Evolutionary conservation across 176 grass and related monocot genomes (phyloP).

Genomic region (Triticum dicoccoides): DNA sequence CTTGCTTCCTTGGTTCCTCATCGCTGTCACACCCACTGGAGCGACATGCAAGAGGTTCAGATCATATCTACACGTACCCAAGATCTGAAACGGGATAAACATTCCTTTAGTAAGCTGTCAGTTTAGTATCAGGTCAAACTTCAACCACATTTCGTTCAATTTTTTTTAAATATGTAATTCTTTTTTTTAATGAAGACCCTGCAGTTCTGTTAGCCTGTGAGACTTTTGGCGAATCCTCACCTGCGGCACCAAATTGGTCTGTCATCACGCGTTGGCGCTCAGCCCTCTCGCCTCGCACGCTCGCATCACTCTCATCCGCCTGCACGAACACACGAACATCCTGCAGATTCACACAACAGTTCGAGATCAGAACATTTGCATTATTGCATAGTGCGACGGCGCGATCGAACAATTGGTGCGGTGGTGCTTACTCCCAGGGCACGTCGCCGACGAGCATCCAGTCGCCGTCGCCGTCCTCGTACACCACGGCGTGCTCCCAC

Average conservation of each 20-base stretch:
- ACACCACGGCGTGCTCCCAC: constrained; percentile 74
- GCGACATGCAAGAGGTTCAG: neutral
- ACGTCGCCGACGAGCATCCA: constrained; percentile 99
- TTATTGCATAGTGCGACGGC: neutral
- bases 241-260: neutral
- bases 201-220: neutral
- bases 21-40: neutral
- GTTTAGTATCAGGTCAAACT: neutral
- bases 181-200: neutral
- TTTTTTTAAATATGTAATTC: no score
- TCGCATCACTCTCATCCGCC: constrained; percentile 88
- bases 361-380: neutral
- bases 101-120: neutral
- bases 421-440: constrained; percentile 76
- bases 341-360: constrained; percentile 12
- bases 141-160: neutral
- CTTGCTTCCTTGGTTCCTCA: neutral
- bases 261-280: constrained; percentile 55
- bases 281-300: constrained; percentile 72
- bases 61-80: neutral
- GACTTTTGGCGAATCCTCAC: neutral
- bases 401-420: neutral
- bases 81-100: constrained; percentile 2
- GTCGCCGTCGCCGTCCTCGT: constrained; percentile 91
- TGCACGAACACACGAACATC: constrained; percentile 84